Percentiles rank a stretch among this genome's conserved stretches.
These are phyloP conservation scores for Yarrowia yakushimensis DNA, from an alignment of 805 yeast species.

Conservation along the genomic window DNA sequence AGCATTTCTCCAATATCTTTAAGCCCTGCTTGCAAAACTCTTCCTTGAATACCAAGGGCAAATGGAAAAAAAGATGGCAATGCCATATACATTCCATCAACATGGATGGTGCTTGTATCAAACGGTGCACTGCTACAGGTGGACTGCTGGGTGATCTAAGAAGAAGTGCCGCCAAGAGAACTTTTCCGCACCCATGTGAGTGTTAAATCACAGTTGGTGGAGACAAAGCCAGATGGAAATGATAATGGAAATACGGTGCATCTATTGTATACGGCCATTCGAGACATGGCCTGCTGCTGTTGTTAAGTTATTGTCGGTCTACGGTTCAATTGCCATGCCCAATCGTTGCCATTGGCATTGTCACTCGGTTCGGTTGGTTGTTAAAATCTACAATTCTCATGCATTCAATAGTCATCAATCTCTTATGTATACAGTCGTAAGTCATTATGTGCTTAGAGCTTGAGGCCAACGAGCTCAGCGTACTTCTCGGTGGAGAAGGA, in stretches of 20 bases:
- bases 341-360: too few relatives aligned
- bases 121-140: too few relatives aligned
- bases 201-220: not conserved
- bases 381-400: not conserved
- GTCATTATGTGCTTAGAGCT: conserved; percentile 26
- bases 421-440: conserved; percentile 21
- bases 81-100: too few relatives aligned
- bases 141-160: too few relatives aligned
- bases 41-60: not conserved
- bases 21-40: too few relatives aligned
- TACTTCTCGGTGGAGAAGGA: conserved; percentile 46
- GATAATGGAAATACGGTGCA: not conserved
- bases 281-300: too few relatives aligned
- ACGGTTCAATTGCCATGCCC: too few relatives aligned
- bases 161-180: not conserved
- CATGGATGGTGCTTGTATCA: too few relatives aligned
- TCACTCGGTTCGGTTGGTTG: too few relatives aligned
- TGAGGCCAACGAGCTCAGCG: conserved; percentile 31
- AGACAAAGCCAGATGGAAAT: conserved; percentile 2
- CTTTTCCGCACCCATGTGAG: not conserved
- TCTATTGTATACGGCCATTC: not conserved
- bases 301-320: too few relatives aligned
- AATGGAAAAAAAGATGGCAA: too few relatives aligned
- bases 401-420: conserved; percentile 22
- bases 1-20: not conserved